Conservation (phyloP, 352 stramenopile genomes). For the Globisporangium radiosum region DNA sequence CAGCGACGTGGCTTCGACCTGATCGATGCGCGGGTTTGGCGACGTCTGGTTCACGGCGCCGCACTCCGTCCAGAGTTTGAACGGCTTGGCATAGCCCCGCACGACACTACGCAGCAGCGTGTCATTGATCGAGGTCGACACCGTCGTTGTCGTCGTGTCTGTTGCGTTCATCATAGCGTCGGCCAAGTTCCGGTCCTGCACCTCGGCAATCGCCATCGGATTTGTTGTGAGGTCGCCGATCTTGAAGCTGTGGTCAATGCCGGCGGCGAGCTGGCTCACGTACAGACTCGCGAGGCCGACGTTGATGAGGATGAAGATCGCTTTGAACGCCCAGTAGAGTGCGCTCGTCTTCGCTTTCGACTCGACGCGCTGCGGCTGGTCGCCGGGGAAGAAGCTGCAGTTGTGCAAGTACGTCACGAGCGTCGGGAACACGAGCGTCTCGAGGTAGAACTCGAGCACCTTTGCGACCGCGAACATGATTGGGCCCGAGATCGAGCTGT, state of each 20-base stretch:
- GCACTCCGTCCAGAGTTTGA: slow-evolving; percentile 11
- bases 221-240: slow-evolving; percentile 1
- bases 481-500: slow-evolving; percentile 13
- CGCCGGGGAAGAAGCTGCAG: slow-evolving; percentile 19
- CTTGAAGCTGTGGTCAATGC: slow-evolving; percentile 9
- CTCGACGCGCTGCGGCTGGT: slow-evolving; percentile 18
- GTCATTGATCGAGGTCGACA: background rate
- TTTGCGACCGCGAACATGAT: slow-evolving; percentile 16
- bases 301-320: slow-evolving; percentile 19
- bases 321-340: slow-evolving; percentile 15
- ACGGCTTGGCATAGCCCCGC: slow-evolving; percentile 12
- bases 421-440: slow-evolving; percentile 20
- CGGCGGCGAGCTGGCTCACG: slow-evolving; percentile 11
- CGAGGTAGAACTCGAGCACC: slow-evolving; percentile 16
- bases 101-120: slow-evolving; percentile 19
- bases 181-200: background rate
- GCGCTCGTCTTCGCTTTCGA: slow-evolving; percentile 14
- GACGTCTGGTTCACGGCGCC: slow-evolving; percentile 1
- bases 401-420: slow-evolving; percentile 19
- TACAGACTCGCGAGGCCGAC: slow-evolving; percentile 20
- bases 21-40: slow-evolving; percentile 4
- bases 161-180: background rate
- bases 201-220: background rate
- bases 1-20: slow-evolving; percentile 13
- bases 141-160: background rate